Evolutionary conservation across 176 grass and related monocot species (phyloP).

Genomic region (Carex myosuroides): DNA sequence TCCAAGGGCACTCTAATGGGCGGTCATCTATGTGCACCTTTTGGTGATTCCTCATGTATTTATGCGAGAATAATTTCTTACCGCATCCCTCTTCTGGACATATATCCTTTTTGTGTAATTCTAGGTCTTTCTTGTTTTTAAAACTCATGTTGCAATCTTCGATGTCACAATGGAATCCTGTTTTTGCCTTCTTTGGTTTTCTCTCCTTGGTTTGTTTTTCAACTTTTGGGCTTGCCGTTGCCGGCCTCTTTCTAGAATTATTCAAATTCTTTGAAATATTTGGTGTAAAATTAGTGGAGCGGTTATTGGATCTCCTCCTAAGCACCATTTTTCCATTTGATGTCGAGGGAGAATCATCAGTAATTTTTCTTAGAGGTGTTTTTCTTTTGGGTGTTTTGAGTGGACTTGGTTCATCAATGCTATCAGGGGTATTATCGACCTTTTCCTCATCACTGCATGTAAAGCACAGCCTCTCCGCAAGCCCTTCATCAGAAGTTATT

Average conservation of each 20-base stretch:
- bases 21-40: constrained; percentile 81
- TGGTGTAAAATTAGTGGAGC: constrained; percentile 28
- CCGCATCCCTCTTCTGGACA: constrained; percentile 56
- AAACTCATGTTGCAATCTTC: constrained; percentile 77
- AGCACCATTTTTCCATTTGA: constrained; percentile 26
- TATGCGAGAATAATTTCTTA: constrained; percentile 91
- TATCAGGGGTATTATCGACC: constrained; percentile 1
- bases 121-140: constrained; percentile 46
- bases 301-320: constrained; percentile 39
- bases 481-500: constrained; percentile 36
- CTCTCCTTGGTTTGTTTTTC: constrained; percentile 36
- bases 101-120: constrained; percentile 55
- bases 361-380: constrained; percentile 30
- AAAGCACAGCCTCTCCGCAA: constrained; percentile 15
- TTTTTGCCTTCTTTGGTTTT: constrained; percentile 36
- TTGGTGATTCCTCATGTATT: constrained; percentile 69
- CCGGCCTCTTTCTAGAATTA: constrained; percentile 17
- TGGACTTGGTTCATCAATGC: constrained; percentile 6
- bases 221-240: constrained; percentile 31
- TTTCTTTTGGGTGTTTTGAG: constrained; percentile 31
- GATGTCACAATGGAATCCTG: constrained; percentile 43
- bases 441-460: constrained; percentile 14
- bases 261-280: constrained; percentile 25
- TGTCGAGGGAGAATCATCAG: constrained; percentile 20
- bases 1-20: constrained; percentile 71